phyloP scores from a whole-genome alignment of 257 asterid species.

The Jaltomata sinuosa region DNA sequence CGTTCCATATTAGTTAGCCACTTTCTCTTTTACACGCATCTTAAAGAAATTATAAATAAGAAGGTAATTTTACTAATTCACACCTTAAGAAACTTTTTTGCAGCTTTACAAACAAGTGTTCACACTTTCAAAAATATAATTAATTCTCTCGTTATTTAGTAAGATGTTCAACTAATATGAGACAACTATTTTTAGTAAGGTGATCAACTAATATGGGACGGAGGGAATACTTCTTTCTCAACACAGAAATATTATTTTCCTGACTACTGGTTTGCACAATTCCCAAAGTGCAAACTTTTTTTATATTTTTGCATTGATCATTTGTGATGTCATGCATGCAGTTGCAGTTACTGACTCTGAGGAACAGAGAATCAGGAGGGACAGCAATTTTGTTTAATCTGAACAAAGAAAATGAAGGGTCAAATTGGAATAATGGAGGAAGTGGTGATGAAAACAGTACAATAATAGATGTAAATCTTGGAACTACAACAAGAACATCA shows the following conservation, averaged over 20 bases:
- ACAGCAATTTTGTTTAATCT: conserved; percentile 24
- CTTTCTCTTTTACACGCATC: too few species aligned
- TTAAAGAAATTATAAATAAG: too few species aligned
- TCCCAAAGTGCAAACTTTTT: neutral
- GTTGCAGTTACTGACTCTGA: conserved; percentile 53
- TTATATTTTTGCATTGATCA: neutral
- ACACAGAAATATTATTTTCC: neutral
- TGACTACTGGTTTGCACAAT: neutral
- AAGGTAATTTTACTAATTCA: too few species aligned
- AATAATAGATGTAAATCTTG: conserved; percentile 41
- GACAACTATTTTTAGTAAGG: too few species aligned
- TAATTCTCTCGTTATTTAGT: too few species aligned
- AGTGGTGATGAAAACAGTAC: conserved; percentile 50
- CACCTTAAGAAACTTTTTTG: too few species aligned
- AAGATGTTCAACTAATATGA: too few species aligned
- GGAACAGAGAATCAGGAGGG: conserved; percentile 33
- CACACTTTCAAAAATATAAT: too few species aligned
- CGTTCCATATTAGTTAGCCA: too few species aligned
- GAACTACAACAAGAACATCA: conserved; percentile 23
- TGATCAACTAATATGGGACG: too few species aligned
- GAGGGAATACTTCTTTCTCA: too few species aligned
- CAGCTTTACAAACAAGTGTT: too few species aligned
- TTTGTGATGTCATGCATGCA: neutral
- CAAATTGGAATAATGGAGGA: conserved; percentile 52
- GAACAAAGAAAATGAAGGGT: conserved; percentile 58